Percentiles rank a stretch among this genome's conserved stretches.
These are phyloP conservation scores for Phytophthora multivora DNA, from an alignment of 352 stramenopile genomes.

Conservation along the genomic window DNA sequence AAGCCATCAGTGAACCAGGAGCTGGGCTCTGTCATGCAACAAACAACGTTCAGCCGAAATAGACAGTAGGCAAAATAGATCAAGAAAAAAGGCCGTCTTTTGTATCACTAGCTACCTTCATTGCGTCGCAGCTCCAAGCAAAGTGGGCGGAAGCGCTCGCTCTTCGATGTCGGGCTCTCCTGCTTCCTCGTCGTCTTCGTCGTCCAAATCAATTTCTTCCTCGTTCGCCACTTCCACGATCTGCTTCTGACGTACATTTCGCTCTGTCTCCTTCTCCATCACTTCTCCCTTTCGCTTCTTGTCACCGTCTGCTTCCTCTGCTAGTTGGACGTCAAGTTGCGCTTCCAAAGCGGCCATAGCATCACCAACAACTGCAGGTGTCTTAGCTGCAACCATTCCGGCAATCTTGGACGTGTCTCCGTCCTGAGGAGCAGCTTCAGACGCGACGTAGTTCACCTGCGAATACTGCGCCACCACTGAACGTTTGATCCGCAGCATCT, in stretches of 20 bases:
- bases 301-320: slow-evolving; percentile 33
- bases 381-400: slow-evolving; percentile 64
- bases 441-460: slow-evolving; percentile 97
- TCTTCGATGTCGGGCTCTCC: slow-evolving; percentile 55
- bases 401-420: slow-evolving; percentile 30
- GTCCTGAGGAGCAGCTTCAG: slow-evolving; percentile 75
- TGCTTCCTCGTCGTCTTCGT: slow-evolving; percentile 70
- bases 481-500: slow-evolving; percentile 99
- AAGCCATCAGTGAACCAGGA: slow-evolving; percentile 19
- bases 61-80: slow-evolving; percentile 29
- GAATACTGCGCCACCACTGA: slow-evolving; percentile 96
- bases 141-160: slow-evolving; percentile 53
- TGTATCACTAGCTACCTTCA: slow-evolving; percentile 14
- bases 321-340: slow-evolving; percentile 50
- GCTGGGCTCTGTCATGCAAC: not conserved
- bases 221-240: slow-evolving; percentile 79
- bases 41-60: slow-evolving; percentile 18
- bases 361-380: slow-evolving; percentile 55
- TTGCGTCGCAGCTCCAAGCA: slow-evolving; percentile 37
- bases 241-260: slow-evolving; percentile 83
- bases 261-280: slow-evolving; percentile 57
- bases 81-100: slow-evolving; percentile 9
- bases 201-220: slow-evolving; percentile 95
- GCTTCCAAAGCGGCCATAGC: slow-evolving; percentile 90
- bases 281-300: slow-evolving; percentile 72